Evolutionary conservation across 2,329 filamentous ascomycete species (phyloP).

Genomic region (Trichoderma sp.): DNA sequence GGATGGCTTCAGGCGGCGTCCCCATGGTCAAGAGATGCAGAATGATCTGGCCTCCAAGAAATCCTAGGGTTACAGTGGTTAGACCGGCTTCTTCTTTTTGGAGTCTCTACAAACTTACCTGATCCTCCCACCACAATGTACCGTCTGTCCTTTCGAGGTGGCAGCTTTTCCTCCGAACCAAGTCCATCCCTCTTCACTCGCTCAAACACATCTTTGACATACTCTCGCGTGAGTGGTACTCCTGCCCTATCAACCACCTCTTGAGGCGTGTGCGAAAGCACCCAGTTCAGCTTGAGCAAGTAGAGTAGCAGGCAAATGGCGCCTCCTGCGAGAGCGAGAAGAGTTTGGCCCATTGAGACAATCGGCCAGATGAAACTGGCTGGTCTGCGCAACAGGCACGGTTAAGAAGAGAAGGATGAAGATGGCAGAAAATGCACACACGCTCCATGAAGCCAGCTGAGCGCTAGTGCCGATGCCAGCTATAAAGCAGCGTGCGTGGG

Average conservation of each 20-base stretch:
- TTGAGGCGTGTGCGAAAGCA: constrained; percentile 44
- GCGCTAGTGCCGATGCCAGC: too few species aligned
- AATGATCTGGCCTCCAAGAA: constrained; percentile 60
- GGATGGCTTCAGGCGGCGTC: constrained; percentile 54
- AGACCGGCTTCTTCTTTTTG: neutral
- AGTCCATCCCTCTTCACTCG: constrained; percentile 44
- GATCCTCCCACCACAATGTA: constrained; percentile 54
- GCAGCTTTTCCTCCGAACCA: constrained; percentile 45
- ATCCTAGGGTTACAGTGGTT: constrained; percentile 43
- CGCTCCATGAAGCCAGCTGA: neutral
- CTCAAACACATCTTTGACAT: constrained; percentile 43
- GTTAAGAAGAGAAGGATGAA: neutral
- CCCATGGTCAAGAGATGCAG: constrained; percentile 58
- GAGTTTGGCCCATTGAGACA: neutral
- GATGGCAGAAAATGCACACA: neutral
- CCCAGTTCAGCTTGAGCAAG: constrained; percentile 42
- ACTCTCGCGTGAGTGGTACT: constrained; percentile 43
- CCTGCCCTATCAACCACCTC: constrained; percentile 40
- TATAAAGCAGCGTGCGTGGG: neutral
- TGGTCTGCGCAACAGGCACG: neutral
- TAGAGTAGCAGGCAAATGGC: constrained; percentile 34
- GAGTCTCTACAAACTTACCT: constrained; percentile 40
- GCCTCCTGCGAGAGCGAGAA: constrained; percentile 29
- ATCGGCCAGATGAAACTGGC: neutral
- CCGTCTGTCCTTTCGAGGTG: constrained; percentile 46